Percentiles rank a stretch among this genome's conserved stretches.
These are phyloP conservation scores for Pestalotiopsis sp. DNA, from an alignment of 2,329 filamentous ascomycete species.

Conservation along the genomic window DNA sequence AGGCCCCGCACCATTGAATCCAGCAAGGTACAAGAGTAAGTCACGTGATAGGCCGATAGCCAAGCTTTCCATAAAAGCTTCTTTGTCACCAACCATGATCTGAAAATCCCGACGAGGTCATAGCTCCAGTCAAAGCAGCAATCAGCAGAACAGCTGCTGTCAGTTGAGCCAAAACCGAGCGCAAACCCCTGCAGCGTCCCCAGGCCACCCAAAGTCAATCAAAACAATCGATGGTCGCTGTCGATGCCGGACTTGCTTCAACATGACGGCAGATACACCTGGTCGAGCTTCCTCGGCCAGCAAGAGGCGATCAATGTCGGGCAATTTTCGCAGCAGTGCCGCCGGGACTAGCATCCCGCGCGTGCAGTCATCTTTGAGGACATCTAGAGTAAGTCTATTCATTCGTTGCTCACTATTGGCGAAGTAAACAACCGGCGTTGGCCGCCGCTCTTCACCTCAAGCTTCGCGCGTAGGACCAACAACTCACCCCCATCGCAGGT, in stretches of 20 bases:
- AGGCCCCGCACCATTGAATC: no score
- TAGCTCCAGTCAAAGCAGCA: background rate
- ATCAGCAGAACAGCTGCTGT: background rate
- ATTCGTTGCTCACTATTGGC: background rate
- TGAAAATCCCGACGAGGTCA: background rate
- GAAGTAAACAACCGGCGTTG: constrained; percentile 9
- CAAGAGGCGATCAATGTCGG: constrained; percentile 24
- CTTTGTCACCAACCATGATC: no score
- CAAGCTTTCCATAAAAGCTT: no score
- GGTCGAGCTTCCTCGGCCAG: constrained; percentile 11
- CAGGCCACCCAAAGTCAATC: constrained; percentile 27
- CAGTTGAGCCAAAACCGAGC: background rate
- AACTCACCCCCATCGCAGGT: constrained; percentile 32
- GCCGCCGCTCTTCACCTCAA: background rate
- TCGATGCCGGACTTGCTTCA: constrained; percentile 7
- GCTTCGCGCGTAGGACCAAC: background rate
- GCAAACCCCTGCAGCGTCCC: constrained; percentile 17
- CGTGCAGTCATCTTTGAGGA: constrained; percentile 21
- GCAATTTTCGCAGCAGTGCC: constrained; percentile 29
- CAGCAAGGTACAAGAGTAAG: no score
- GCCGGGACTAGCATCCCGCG: constrained; percentile 27
- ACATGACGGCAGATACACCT: constrained; percentile 16
- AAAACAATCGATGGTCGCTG: constrained; percentile 15
- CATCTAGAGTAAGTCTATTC: constrained; percentile 30
- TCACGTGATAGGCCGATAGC: no score